Evolutionary conservation across 2,329 filamentous ascomycete species (phyloP).

Genomic region (Cladorrhinum sp.): DNA sequence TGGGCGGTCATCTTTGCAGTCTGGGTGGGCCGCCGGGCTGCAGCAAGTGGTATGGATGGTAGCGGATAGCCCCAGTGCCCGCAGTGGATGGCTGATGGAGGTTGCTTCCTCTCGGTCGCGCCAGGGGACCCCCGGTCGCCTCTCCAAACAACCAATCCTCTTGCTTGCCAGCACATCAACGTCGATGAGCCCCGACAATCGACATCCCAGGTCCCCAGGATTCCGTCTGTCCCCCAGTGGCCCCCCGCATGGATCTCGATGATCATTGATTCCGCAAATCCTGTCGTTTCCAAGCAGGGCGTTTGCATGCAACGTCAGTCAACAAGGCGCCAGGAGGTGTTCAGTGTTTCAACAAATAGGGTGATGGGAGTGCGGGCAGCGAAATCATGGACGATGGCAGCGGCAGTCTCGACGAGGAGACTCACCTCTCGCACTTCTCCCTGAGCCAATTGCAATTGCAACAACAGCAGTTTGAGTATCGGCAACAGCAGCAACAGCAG

Average conservation of each 20-base stretch:
- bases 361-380: slow-evolving; percentile 26
- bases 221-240: slow-evolving; percentile 27
- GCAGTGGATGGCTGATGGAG: slow-evolving; percentile 12
- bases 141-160: slow-evolving; percentile 31
- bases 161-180: slow-evolving; percentile 47
- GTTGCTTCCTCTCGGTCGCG: slow-evolving; percentile 9
- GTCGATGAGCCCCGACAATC: slow-evolving; percentile 38
- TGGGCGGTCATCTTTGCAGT: neutral
- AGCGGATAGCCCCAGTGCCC: slow-evolving; percentile 1
- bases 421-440: slow-evolving; percentile 7
- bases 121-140: slow-evolving; percentile 18
- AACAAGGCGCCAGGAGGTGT: slow-evolving; percentile 11
- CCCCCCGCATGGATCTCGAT: slow-evolving; percentile 43
- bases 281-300: slow-evolving; percentile 35
- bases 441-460: slow-evolving; percentile 2
- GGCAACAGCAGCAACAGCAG: slow-evolving; percentile 12
- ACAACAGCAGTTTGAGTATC: slow-evolving; percentile 8
- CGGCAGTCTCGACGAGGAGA: slow-evolving; percentile 24
- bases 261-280: slow-evolving; percentile 39
- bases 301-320: slow-evolving; percentile 17
- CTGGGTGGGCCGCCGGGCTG: slow-evolving; percentile 10
- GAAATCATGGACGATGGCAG: slow-evolving; percentile 28
- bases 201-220: slow-evolving; percentile 18
- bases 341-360: slow-evolving; percentile 4
- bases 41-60: slow-evolving; percentile 2